These are phyloP conservation scores for Saccharomycopsis sp. DNA, from an alignment of 805 yeast species.

Conservation along the genomic window DNA sequence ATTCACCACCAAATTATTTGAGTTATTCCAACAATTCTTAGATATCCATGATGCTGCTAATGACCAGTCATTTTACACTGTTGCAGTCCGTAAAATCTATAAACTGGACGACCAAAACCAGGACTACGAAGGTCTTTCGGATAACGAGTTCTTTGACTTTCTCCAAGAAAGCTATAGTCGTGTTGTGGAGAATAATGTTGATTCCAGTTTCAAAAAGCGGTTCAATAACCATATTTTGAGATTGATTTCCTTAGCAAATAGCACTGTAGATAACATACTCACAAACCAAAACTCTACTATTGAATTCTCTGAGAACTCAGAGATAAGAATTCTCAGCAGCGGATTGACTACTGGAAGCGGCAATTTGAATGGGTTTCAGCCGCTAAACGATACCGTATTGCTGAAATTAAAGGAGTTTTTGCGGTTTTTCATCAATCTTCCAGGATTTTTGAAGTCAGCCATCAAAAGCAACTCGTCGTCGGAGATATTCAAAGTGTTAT, in stretches of 20 bases:
- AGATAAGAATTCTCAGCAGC: neutral
- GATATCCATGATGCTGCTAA: neutral
- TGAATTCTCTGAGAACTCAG: neutral
- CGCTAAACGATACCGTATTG: neutral
- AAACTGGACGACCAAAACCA: neutral
- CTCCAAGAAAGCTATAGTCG: slow-evolving; percentile 2
- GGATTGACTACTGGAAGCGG: neutral
- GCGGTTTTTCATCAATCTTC: slow-evolving; percentile 10
- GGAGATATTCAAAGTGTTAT: neutral
- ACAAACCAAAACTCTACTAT: neutral
- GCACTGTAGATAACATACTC: neutral
- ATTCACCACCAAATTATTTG: neutral
- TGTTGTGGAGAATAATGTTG: neutral
- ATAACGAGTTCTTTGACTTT: slow-evolving; percentile 11
- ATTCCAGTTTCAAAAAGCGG: neutral
- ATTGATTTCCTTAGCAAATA: neutral
- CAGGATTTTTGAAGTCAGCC: slow-evolving; percentile 3
- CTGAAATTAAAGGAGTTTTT: slow-evolving; percentile 1
- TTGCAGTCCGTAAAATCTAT: neutral
- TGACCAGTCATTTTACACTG: neutral
- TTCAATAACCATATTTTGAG: neutral
- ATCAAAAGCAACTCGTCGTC: slow-evolving; percentile 6
- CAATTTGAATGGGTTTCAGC: neutral
- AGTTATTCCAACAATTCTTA: neutral
- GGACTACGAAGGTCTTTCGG: neutral